Percentiles rank a stretch among this genome's conserved stretches.
Evolutionary conservation across 1,139 yeast genomes (phyloP).

Genomic region (Kurtzmaniella quercitrusa): DNA sequence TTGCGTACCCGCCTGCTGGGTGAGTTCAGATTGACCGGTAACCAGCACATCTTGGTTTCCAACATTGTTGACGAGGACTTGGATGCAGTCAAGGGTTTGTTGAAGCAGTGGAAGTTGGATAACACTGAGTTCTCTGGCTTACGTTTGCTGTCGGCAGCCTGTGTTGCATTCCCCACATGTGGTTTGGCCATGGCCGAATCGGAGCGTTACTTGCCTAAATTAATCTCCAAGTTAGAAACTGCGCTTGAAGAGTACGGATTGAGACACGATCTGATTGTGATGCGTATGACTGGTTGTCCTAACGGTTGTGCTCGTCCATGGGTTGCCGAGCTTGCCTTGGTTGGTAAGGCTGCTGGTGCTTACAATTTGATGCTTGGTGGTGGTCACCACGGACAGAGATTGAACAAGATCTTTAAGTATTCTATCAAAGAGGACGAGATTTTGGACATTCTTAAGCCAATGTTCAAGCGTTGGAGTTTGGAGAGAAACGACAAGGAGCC

Average conservation of each 20-base stretch:
- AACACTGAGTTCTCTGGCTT: constrained; percentile 80
- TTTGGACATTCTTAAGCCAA: constrained; percentile 67
- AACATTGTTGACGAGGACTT: constrained; percentile 69
- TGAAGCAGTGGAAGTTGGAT: constrained; percentile 76
- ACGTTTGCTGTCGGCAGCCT: constrained; percentile 88
- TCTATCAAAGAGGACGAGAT: constrained; percentile 91
- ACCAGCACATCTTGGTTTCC: constrained; percentile 84
- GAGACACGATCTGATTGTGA: constrained; percentile 89
- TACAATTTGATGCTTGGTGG: constrained; percentile 96
- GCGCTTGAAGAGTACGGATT: constrained; percentile 88
- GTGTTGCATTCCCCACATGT: constrained; percentile 99
- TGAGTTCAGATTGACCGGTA: constrained; percentile 91
- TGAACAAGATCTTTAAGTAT: constrained; percentile 85
- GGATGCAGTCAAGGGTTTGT: constrained; percentile 54
- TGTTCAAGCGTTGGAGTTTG: constrained; percentile 91
- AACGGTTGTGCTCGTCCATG: constrained; percentile 99
- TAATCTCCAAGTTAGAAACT: constrained; percentile 75
- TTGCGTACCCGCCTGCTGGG: constrained; percentile 56
- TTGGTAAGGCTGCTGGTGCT: constrained; percentile 92
- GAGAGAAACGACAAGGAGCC: constrained; percentile 91
- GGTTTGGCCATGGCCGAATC: constrained; percentile 99
- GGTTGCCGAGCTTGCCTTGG: constrained; percentile 94
- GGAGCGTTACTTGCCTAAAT: constrained; percentile 86
- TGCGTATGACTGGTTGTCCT: constrained; percentile 99
- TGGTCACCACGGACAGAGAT: constrained; percentile 90